These are phyloP conservation scores for Colletotrichum sp. DNA, from an alignment of 2,329 filamentous ascomycete species.

Conservation along the genomic window DNA sequence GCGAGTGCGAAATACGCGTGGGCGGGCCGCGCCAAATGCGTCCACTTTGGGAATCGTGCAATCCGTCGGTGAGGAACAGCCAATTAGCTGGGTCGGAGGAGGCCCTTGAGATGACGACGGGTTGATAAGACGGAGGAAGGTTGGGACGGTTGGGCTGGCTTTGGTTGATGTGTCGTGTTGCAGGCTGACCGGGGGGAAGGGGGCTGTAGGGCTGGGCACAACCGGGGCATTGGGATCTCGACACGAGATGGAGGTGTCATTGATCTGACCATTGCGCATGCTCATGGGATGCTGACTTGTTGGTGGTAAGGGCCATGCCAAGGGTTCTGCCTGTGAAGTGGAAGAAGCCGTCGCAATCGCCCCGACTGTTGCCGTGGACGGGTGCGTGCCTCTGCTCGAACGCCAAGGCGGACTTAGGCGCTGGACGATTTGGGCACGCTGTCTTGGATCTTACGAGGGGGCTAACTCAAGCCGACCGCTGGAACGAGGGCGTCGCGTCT, in stretches of 20 bases:
- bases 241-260: not conserved
- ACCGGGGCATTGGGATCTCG: not conserved
- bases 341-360: not conserved
- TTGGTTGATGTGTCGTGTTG: not conserved
- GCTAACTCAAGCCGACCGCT: not conserved
- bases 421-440: not conserved
- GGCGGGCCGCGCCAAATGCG: not conserved
- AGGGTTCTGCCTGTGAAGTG: not conserved
- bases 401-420: not conserved
- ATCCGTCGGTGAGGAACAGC: too few relatives aligned
- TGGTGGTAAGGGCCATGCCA: not conserved
- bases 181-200: not conserved
- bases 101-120: not conserved
- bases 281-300: not conserved
- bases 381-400: not conserved
- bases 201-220: not conserved
- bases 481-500: not conserved
- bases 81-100: not conserved
- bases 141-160: not conserved
- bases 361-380: not conserved
- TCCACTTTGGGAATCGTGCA: not conserved
- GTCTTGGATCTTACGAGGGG: not conserved
- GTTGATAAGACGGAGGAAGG: not conserved
- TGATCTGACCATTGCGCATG: not conserved
- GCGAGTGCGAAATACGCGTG: conserved; percentile 7